Evolutionary conservation across 2,329 filamentous ascomycete genomes (phyloP), one percentile per base, ranked within the genome.

Genomic region (Claviceps sp.): DNA sequence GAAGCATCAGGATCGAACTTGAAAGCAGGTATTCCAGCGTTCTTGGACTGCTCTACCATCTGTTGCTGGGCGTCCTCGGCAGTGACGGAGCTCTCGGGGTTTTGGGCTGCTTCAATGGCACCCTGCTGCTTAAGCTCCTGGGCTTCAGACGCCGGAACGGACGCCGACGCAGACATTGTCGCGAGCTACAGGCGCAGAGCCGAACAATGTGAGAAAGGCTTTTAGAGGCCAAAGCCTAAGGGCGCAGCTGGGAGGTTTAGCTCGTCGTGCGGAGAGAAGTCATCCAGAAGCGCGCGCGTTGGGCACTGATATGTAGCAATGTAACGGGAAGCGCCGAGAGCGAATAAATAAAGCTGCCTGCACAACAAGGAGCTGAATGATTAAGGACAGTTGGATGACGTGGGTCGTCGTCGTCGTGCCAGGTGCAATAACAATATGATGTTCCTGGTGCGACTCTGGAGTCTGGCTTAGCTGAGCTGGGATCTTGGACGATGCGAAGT

Each of bases 1-100:
- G 77, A 84, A 43, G 89, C 90, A 72, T 95, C 72, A 1, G 93
- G 88, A 64, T 98, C 79, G 70, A 97, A 98, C 56, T 83, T 79
- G 65, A 86, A 93, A 57, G 88, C 90, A 34, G 84, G 72, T 24
- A 85, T 80, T 43, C 93, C 93, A 13, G 85, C 87, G 61, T 85
- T 84, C 62, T 77, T 81, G 59, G 87, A 88, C 66, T 95, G 83
- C 51, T 86, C 74, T 26, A 95, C 76, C 48, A 96, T 77, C 60
- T 79, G 79, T 59, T 79, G 75, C 69, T 95, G 78, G 37, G 86
- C 86, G 57, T 84, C 81, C 42, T 85, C 78, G 47, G 87, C 74
- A 41, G 81, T 79, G 57, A 89, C 77, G 45, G 69, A 71, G 64
- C 76, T 85, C 59, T 86, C 70, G 38, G 86, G 82, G 65, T 94